These are phyloP conservation scores for Candida sojae DNA, from an alignment of 1,139 yeast genomes.

Conservation along the genomic window DNA sequence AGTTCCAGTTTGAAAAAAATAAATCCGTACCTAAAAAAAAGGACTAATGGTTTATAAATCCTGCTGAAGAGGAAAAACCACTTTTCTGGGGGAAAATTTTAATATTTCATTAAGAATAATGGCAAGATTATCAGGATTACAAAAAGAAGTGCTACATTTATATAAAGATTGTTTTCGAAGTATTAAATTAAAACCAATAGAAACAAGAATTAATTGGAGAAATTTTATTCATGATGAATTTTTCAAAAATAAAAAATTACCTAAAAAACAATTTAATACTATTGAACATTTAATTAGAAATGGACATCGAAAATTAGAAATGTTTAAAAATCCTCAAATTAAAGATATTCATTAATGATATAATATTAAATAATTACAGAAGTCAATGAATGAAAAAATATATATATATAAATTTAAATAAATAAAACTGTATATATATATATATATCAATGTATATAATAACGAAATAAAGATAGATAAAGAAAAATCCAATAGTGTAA, in stretches of 20 bases:
- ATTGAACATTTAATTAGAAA: slow-evolving; percentile 81
- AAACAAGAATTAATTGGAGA: slow-evolving; percentile 47
- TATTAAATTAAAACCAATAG: slow-evolving; percentile 56
- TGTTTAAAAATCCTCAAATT: slow-evolving; percentile 67
- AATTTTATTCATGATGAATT: slow-evolving; percentile 59
- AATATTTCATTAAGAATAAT: slow-evolving; percentile 18
- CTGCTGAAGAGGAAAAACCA: too few relatives aligned
- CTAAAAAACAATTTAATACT: slow-evolving; percentile 81
- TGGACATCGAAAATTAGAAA: slow-evolving; percentile 72
- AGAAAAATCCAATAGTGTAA: neutral
- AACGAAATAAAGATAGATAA: neutral
- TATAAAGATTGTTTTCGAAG: slow-evolving; percentile 61
- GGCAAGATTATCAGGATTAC: slow-evolving; percentile 59
- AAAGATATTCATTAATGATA: slow-evolving; percentile 55
- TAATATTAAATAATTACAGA: too few relatives aligned
- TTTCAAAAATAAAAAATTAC: slow-evolving; percentile 54
- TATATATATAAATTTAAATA: neutral
- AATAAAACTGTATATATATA: neutral
- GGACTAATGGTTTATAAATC: too few relatives aligned
- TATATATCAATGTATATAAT: neutral
- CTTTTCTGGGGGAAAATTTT: too few relatives aligned
- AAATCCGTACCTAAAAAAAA: too few relatives aligned
- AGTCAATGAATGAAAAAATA: neutral
- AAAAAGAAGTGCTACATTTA: slow-evolving; percentile 62
- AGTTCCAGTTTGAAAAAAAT: too few relatives aligned